phyloP scores from a whole-genome alignment of 2,329 filamentous ascomycete genomes.

The Microsporum audouinii region DNA sequence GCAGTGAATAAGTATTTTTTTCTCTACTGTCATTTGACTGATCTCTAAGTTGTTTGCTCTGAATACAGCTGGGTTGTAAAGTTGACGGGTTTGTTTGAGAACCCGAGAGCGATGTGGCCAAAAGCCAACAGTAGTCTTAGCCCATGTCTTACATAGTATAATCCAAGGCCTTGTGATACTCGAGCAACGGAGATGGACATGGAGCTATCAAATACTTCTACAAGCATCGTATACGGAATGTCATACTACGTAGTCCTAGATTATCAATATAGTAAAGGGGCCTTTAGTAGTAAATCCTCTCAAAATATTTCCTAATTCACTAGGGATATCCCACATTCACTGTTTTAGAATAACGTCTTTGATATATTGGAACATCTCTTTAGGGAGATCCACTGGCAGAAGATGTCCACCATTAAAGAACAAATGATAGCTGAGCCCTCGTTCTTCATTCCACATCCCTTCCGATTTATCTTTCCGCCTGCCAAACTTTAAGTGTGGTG shows the following conservation, averaged over 20 bases:
- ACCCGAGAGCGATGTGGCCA: background rate
- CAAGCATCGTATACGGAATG: too few relatives aligned
- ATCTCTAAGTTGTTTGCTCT: background rate
- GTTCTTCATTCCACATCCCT: constrained; percentile 25
- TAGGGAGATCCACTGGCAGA: constrained; percentile 23
- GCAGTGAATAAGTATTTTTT: background rate
- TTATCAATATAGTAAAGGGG: too few relatives aligned
- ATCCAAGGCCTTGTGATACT: too few relatives aligned
- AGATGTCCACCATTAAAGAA: constrained; percentile 27
- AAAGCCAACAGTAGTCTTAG: background rate
- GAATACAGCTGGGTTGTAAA: background rate
- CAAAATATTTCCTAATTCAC: background rate
- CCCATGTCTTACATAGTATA: background rate
- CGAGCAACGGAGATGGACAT: too few relatives aligned
- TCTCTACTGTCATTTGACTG: background rate
- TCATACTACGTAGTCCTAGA: too few relatives aligned
- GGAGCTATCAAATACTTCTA: too few relatives aligned
- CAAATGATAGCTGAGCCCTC: constrained; percentile 28
- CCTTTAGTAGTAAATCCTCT: background rate
- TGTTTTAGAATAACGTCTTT: constrained; percentile 24
- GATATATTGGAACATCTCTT: constrained; percentile 28
- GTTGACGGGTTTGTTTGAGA: too few relatives aligned
- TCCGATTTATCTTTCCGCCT: constrained; percentile 7
- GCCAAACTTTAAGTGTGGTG: constrained; percentile 19
- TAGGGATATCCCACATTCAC: background rate